A percentile compares a stretch with the other conserved stretches of the same genome.
phyloP scores from a whole-genome alignment of 1,284 basidiomycete genomes.

The Tylopilus sp. region DNA sequence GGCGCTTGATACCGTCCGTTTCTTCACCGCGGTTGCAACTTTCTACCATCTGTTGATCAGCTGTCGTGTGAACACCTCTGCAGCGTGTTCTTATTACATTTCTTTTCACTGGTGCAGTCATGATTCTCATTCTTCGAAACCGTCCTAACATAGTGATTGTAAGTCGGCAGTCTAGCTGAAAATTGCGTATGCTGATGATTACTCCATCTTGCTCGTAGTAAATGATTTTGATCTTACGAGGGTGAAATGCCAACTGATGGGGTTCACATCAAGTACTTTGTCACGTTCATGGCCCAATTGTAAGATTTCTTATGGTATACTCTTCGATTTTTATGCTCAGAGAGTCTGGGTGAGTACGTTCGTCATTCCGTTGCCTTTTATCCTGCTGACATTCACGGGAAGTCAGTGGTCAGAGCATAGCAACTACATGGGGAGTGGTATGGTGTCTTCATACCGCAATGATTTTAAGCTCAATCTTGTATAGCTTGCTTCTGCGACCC shows the following conservation, averaged over 20 bases:
- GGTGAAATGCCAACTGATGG: not conserved
- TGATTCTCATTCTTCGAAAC: not conserved
- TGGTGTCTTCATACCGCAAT: not conserved
- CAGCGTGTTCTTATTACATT: not conserved
- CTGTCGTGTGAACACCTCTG: not conserved
- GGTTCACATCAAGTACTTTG: not conserved
- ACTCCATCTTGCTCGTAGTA: not conserved
- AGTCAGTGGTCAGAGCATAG: slow-evolving; percentile 17
- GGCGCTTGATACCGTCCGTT: slow-evolving; percentile 2
- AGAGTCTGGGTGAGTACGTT: slow-evolving; percentile 24
- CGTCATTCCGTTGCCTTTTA: not conserved
- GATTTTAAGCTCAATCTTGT: not conserved
- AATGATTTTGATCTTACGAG: not conserved
- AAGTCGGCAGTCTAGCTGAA: not conserved
- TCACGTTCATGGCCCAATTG: slow-evolving; percentile 14
- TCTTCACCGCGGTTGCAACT: not conserved
- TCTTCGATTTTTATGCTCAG: slow-evolving; percentile 6
- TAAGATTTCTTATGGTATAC: not conserved
- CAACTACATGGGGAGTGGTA: slow-evolving; percentile 17
- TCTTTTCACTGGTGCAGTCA: not conserved
- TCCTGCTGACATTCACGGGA: not conserved
- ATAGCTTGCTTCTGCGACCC: slow-evolving; percentile 3
- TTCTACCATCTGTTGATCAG: not conserved
- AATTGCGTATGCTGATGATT: not conserved
- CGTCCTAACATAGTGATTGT: not conserved